Evolutionary conservation across 306 rosid species (phyloP).

Genomic region (Ormosia semicastrata): DNA sequence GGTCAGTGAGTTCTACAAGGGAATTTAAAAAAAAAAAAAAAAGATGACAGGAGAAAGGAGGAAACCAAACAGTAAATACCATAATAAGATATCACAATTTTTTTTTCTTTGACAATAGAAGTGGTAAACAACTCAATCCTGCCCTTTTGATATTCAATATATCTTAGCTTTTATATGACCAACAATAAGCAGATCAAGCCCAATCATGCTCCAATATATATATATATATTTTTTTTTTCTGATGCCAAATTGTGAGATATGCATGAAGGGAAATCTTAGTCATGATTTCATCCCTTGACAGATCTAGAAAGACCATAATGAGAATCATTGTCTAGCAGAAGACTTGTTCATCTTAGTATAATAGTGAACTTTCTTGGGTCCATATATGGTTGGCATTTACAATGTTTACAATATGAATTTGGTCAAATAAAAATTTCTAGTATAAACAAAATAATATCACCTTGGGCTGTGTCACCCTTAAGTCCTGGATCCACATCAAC

Average conservation of each 20-base stretch:
- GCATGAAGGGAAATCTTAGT: background rate
- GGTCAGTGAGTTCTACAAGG: background rate
- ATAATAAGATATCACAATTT: background rate
- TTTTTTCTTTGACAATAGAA: background rate
- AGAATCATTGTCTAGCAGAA: background rate
- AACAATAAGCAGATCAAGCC: background rate
- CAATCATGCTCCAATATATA: background rate
- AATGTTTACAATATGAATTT: background rate
- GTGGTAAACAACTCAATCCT: background rate
- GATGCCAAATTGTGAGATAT: constrained; percentile 16
- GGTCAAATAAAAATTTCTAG: constrained; percentile 4
- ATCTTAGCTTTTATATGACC: background rate
- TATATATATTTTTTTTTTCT: background rate
- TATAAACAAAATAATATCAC: constrained; percentile 37
- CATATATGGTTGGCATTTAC: constrained; percentile 19
- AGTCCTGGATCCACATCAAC: constrained; percentile 83
- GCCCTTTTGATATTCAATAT: constrained; percentile 1
- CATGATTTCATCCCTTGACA: constrained; percentile 8
- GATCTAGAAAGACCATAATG: background rate
- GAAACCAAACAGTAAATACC: background rate
- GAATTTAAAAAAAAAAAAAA: background rate
- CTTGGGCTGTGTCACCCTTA: constrained; percentile 90
- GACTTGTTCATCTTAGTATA: constrained; percentile 9
- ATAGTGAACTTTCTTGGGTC: background rate
- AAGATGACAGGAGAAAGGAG: background rate